Evolutionary conservation across 495 filamentous ascomycete genomes (phyloP).

Genomic region (Astrocystis sublimbata): DNA sequence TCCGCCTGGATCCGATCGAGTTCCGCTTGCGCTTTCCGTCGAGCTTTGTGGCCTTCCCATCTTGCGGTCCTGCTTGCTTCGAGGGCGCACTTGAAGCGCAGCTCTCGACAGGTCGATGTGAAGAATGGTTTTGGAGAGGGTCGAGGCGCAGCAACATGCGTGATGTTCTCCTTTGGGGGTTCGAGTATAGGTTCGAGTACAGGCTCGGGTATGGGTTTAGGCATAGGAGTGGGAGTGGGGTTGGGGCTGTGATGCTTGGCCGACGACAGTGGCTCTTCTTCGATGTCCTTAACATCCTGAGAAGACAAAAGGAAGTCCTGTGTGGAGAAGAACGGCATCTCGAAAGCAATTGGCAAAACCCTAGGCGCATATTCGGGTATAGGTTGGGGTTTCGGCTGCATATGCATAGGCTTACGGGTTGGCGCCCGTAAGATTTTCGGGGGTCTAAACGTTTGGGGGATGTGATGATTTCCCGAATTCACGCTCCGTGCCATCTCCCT

Average conservation of each 20-base stretch:
- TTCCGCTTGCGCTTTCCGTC: slow-evolving; percentile 20
- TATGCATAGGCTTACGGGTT: not conserved
- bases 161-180: slow-evolving; percentile 4
- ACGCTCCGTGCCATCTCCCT: not conserved
- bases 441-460: not conserved
- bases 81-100: slow-evolving; percentile 20
- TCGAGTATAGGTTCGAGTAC: too few species aligned
- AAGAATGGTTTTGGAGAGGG: slow-evolving; percentile 25
- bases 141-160: not conserved
- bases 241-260: not conserved
- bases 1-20: slow-evolving; percentile 17
- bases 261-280: slow-evolving; percentile 25
- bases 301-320: slow-evolving; percentile 50
- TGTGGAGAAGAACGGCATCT: slow-evolving; percentile 42
- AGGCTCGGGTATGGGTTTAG: too few species aligned
- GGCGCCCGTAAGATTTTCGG: not conserved
- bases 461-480: not conserved
- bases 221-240: not conserved
- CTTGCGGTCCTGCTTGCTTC: slow-evolving; percentile 23
- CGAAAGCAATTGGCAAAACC: slow-evolving; percentile 15
- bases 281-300: slow-evolving; percentile 50
- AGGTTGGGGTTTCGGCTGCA: not conserved
- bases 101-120: slow-evolving; percentile 18
- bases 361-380: too few species aligned
- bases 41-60: slow-evolving; percentile 21